Percentiles rank a stretch among this genome's conserved stretches.
Evolutionary conservation across 345 rosid species (phyloP).

Genomic region (Citrus hindsii): DNA sequence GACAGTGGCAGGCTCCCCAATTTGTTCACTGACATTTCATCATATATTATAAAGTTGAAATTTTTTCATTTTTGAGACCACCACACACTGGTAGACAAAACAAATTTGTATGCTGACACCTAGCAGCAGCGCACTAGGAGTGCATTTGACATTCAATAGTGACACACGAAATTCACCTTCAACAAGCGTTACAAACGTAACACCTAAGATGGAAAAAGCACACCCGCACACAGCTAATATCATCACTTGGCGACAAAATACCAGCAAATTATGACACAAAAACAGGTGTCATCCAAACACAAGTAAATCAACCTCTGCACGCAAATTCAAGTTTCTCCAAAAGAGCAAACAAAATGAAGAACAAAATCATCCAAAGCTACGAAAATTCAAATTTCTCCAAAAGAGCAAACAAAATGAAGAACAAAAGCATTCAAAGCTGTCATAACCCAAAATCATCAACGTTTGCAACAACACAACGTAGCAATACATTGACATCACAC

Average conservation of each 20-base stretch:
- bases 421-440: neutral
- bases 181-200: neutral
- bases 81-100: neutral
- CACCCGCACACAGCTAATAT: neutral
- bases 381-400: neutral
- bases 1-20: neutral
- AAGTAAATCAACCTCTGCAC: neutral
- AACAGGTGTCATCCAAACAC: neutral
- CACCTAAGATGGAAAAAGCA: neutral
- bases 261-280: no score
- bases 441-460: neutral
- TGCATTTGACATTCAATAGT: neutral
- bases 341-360: neutral
- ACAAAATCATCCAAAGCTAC: neutral
- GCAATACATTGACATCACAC: neutral
- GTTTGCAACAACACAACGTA: neutral
- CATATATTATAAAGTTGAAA: neutral
- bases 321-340: neutral
- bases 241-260: neutral
- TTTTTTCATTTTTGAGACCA: neutral
- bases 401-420: neutral
- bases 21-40: neutral
- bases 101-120: neutral
- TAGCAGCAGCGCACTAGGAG: neutral
- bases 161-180: neutral